Percentiles rank a stretch among this genome's conserved stretches.
phyloP scores from a whole-genome alignment of 805 yeast genomes.

The Candida tammaniensis region DNA sequence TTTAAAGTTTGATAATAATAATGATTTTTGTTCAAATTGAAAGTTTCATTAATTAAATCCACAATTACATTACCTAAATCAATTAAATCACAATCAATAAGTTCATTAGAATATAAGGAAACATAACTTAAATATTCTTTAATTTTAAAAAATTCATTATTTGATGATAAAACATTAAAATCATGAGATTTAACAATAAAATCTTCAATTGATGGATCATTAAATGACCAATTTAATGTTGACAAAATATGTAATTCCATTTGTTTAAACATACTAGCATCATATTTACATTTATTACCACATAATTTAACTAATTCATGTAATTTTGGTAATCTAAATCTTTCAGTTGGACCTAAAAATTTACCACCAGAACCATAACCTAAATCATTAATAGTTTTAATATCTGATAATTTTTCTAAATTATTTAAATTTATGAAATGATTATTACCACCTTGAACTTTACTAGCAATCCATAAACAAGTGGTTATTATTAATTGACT shows the following conservation, averaged over 20 bases:
- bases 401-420: slow-evolving; percentile 18
- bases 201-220: slow-evolving; percentile 54
- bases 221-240: slow-evolving; percentile 61
- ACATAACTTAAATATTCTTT: slow-evolving; percentile 51
- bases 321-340: slow-evolving; percentile 72
- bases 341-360: slow-evolving; percentile 66
- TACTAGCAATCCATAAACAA: slow-evolving; percentile 90
- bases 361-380: slow-evolving; percentile 55
- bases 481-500: slow-evolving; percentile 89
- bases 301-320: slow-evolving; percentile 70
- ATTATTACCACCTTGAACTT: slow-evolving; percentile 73
- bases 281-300: slow-evolving; percentile 57
- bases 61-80: slow-evolving; percentile 30
- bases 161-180: slow-evolving; percentile 22
- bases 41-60: slow-evolving; percentile 30
- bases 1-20: slow-evolving; percentile 23
- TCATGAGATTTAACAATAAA: slow-evolving; percentile 33
- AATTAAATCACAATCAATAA: slow-evolving; percentile 33
- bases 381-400: slow-evolving; percentile 34
- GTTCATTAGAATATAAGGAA: slow-evolving; percentile 45
- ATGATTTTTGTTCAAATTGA: slow-evolving; percentile 20
- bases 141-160: slow-evolving; percentile 39
- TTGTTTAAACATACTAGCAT: slow-evolving; percentile 50
- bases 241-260: slow-evolving; percentile 52
- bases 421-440: slow-evolving; percentile 53